Conservation (phyloP, 148 eudicot species). For the Arbutus unedo region DNA sequence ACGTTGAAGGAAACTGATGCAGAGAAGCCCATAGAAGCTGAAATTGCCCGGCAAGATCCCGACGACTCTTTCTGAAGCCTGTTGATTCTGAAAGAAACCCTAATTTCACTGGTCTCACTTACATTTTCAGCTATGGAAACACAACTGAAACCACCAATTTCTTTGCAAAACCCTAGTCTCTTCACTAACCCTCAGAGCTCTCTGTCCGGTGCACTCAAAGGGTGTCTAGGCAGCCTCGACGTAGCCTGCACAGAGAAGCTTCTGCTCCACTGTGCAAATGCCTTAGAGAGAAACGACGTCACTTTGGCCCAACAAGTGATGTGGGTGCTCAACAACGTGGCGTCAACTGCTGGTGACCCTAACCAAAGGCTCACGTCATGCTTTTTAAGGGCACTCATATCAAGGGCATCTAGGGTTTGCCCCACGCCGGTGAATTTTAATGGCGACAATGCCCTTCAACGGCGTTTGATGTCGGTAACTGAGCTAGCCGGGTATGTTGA, state of each 20-base stretch:
- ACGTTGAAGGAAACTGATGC: background rate
- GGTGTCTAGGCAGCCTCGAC: slow-evolving; percentile 37
- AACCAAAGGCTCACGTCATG: slow-evolving; percentile 49
- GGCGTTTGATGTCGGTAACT: slow-evolving; percentile 35
- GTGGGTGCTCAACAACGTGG: slow-evolving; percentile 57
- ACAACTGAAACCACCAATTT: slow-evolving; percentile 26
- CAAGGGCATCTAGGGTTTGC: slow-evolving; percentile 39
- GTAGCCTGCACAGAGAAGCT: slow-evolving; percentile 52
- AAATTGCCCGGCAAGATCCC: too few relatives aligned
- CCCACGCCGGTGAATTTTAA: slow-evolving; percentile 30
- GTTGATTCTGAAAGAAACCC: background rate
- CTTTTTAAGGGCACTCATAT: slow-evolving; percentile 38
- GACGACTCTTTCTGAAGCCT: too few relatives aligned
- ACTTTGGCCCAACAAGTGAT: slow-evolving; percentile 52
- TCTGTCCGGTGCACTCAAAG: slow-evolving; percentile 32
- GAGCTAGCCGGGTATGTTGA: slow-evolving; percentile 51
- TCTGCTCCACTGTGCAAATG: slow-evolving; percentile 42
- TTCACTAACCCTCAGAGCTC: slow-evolving; percentile 25
- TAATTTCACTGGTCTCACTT: background rate
- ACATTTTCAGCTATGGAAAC: slow-evolving; percentile 23
- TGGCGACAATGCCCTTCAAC: background rate
- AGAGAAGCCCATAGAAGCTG: too few relatives aligned
- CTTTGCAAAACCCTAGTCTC: slow-evolving; percentile 30
- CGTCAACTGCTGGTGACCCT: slow-evolving; percentile 42
- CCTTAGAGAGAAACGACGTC: slow-evolving; percentile 41